These are phyloP conservation scores for Lactuca sativa DNA, from an alignment of 129 eudicot genomes.

Conservation along the genomic window DNA sequence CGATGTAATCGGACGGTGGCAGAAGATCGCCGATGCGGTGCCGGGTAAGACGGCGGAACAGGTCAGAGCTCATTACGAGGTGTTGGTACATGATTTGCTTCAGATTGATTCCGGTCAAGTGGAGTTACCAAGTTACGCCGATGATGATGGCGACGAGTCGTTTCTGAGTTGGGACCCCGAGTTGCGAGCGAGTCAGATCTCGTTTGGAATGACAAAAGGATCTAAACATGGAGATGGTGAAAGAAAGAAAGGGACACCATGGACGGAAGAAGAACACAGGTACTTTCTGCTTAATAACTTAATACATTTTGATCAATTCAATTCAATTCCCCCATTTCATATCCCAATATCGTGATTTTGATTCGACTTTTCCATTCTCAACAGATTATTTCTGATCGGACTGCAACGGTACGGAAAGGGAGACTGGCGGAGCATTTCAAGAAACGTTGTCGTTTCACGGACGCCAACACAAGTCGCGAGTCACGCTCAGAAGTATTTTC, in stretches of 20 bases:
- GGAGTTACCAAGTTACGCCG: conserved; percentile 64
- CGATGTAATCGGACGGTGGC: conserved; percentile 60
- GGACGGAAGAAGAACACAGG: conserved; percentile 98
- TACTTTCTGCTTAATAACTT: conserved; percentile 26
- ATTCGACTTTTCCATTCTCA: background rate
- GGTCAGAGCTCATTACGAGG: conserved; percentile 61
- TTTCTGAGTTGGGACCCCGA: conserved; percentile 49
- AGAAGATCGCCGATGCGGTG: conserved; percentile 51
- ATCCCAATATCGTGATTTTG: background rate
- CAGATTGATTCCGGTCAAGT: conserved; percentile 84
- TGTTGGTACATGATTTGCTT: conserved; percentile 50
- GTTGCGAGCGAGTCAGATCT: conserved; percentile 54
- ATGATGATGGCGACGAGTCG: conserved; percentile 42
- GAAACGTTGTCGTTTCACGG: conserved; percentile 65
- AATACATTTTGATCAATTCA: conserved; percentile 2
- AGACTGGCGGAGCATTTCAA: conserved; percentile 79
- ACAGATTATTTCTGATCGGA: conserved; percentile 55
- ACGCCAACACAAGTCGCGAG: conserved; percentile 81
- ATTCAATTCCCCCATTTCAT: background rate
- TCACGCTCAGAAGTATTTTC: conserved; percentile 70
- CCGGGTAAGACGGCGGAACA: conserved; percentile 65
- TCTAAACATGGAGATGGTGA: conserved; percentile 55
- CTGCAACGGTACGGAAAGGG: conserved; percentile 62
- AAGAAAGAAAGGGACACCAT: conserved; percentile 88
- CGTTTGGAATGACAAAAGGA: conserved; percentile 49